Conservation (phyloP, 2,329 filamentous ascomycete species). For the Daldinia sp. region DNA sequence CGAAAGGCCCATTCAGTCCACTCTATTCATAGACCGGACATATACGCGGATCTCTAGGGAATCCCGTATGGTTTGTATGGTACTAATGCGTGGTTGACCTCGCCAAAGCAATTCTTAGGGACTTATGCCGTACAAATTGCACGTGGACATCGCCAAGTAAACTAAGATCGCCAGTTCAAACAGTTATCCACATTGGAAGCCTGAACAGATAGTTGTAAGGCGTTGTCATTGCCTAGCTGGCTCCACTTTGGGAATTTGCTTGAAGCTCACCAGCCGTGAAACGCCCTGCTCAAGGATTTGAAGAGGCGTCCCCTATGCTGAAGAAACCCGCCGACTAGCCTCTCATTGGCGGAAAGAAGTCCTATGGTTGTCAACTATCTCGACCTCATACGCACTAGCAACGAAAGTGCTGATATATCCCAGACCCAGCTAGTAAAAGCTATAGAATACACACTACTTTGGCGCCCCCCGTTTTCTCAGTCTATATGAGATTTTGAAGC, state of each 20-base stretch:
- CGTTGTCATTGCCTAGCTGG: constrained; percentile 21
- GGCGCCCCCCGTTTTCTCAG: constrained; percentile 14
- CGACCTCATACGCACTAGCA: constrained; percentile 18
- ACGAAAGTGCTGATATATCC: constrained; percentile 20
- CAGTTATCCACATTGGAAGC: constrained; percentile 21
- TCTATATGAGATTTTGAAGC: constrained; percentile 8
- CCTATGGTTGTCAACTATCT: constrained; percentile 22
- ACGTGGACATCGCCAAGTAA: constrained; percentile 24
- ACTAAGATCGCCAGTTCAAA: constrained; percentile 31
- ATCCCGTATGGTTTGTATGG: constrained; percentile 5
- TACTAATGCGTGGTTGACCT: background rate
- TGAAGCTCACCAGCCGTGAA: constrained; percentile 31
- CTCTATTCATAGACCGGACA: background rate
- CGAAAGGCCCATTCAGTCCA: constrained; percentile 6
- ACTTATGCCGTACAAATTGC: background rate
- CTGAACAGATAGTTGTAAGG: constrained; percentile 15
- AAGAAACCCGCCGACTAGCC: constrained; percentile 16
- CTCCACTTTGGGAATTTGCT: constrained; percentile 34
- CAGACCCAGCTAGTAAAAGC: constrained; percentile 19
- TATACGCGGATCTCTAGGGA: constrained; percentile 2
- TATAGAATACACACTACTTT: constrained; percentile 10
- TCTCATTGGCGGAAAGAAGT: constrained; percentile 40
- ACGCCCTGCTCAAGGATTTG: constrained; percentile 28
- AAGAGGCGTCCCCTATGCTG: constrained; percentile 23
- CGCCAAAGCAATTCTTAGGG: background rate